Conservation (phyloP, 768 basidiomycete genomes). For the Naematelia encephala region DNA sequence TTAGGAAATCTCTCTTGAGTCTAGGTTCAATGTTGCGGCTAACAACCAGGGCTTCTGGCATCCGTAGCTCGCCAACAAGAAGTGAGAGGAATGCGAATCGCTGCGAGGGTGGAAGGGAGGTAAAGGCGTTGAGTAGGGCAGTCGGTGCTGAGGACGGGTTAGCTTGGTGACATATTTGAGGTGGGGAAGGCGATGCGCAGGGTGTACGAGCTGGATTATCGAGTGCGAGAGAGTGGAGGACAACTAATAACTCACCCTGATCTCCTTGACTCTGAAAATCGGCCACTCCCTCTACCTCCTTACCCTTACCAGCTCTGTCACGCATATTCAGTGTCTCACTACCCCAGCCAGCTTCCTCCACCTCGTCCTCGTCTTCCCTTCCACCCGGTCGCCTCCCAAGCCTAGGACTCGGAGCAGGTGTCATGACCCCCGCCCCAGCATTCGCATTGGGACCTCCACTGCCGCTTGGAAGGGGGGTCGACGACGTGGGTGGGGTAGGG, state of each 20-base stretch:
- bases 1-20: constrained; percentile 51
- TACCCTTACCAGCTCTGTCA: neutral
- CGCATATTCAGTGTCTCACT: neutral
- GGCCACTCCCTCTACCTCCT: neutral
- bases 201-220: neutral
- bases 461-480: neutral
- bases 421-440: neutral
- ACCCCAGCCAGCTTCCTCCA: neutral
- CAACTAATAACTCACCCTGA: neutral
- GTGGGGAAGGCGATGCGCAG: neutral
- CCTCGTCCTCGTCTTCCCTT: neutral
- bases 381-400: neutral
- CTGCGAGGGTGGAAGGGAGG: neutral
- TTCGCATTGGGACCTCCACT: neutral
- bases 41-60: constrained; percentile 44
- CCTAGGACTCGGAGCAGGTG: neutral
- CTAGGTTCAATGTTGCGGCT: constrained; percentile 45
- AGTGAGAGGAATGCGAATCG: constrained; percentile 37
- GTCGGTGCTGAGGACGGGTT: neutral
- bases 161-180: neutral
- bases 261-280: neutral
- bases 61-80: constrained; percentile 36
- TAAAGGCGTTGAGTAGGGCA: neutral
- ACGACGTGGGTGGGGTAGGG: neutral
- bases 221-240: neutral